These are phyloP conservation scores for Discostella stelligeroides DNA, from an alignment of 108 stramenopile species.

Conservation along the genomic window DNA sequence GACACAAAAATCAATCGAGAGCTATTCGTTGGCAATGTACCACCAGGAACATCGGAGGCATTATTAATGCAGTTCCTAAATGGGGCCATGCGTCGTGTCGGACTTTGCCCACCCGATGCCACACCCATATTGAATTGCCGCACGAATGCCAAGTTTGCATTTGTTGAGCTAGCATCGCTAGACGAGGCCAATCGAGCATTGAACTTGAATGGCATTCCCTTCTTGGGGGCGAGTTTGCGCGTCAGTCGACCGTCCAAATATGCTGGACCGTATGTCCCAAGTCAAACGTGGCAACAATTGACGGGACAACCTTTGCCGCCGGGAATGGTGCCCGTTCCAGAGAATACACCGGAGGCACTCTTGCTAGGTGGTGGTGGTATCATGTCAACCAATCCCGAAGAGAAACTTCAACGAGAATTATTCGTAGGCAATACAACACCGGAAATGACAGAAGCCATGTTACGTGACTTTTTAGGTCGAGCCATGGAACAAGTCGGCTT, in stretches of 20 bases:
- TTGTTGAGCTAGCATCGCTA: slow-evolving; percentile 76
- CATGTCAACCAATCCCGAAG: slow-evolving; percentile 61
- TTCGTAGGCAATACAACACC: slow-evolving; percentile 94
- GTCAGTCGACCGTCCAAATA: slow-evolving; percentile 92
- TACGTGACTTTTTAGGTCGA: slow-evolving; percentile 84
- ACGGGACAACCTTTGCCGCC: slow-evolving; percentile 78
- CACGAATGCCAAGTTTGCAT: slow-evolving; percentile 89
- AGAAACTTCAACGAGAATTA: slow-evolving; percentile 86
- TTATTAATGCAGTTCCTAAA: slow-evolving; percentile 88
- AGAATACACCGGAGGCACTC: not conserved
- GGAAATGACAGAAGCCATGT: slow-evolving; percentile 90
- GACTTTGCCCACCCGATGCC: slow-evolving; percentile 62
- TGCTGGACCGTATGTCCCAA: slow-evolving; percentile 68
- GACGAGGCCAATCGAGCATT: slow-evolving; percentile 82
- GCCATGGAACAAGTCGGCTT: slow-evolving; percentile 88
- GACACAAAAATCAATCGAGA: slow-evolving; percentile 90
- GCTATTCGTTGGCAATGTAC: slow-evolving; percentile 94
- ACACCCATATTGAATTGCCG: slow-evolving; percentile 83
- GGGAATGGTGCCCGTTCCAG: slow-evolving; percentile 48
- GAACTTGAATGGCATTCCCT: slow-evolving; percentile 91
- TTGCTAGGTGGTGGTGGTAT: not conserved
- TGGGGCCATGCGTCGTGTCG: slow-evolving; percentile 89
- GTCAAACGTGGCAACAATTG: slow-evolving; percentile 87
- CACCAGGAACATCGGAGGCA: slow-evolving; percentile 84
- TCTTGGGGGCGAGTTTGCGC: slow-evolving; percentile 85